Conservation (phyloP, 192 early-diverging fungal species). For the Entomortierella chlamydospora region DNA sequence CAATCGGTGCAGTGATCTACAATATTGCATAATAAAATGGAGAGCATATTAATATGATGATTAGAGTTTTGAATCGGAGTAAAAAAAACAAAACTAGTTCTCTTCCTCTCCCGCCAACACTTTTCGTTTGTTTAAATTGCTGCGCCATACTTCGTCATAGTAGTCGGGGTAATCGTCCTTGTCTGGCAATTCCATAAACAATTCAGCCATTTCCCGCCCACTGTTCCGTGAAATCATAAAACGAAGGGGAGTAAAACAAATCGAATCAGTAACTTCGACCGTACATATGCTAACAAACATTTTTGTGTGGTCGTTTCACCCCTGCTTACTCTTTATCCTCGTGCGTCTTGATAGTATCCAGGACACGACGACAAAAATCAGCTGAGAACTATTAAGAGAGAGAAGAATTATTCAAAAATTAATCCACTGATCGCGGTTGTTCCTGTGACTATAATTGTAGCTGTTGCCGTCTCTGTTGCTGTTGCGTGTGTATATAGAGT, state of each 20-base stretch:
- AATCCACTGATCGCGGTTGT: too few relatives aligned
- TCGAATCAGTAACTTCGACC: too few relatives aligned
- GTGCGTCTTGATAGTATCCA: constrained; percentile 43
- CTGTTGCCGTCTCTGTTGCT: too few relatives aligned
- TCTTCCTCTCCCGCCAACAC: too few relatives aligned
- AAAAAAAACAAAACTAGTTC: neutral
- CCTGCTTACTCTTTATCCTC: constrained; percentile 34
- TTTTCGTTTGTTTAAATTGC: neutral
- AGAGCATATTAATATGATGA: too few relatives aligned
- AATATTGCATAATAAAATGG: too few relatives aligned
- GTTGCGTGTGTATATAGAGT: too few relatives aligned
- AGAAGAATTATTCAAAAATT: neutral
- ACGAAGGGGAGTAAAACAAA: too few relatives aligned
- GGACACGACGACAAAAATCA: constrained; percentile 36
- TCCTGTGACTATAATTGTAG: too few relatives aligned
- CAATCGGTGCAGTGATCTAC: constrained; percentile 67
- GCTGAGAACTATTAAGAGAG: constrained; percentile 20
- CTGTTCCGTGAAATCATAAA: constrained; percentile 24
- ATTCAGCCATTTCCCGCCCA: constrained; percentile 73
- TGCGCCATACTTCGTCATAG: constrained; percentile 65
- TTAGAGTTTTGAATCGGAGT: neutral
- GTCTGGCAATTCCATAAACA: constrained; percentile 84
- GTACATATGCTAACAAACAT: too few relatives aligned
- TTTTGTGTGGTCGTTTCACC: too few relatives aligned
- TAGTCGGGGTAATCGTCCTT: constrained; percentile 91